Evolutionary conservation across 306 rosid genomes (phyloP).

Genomic region (Astragalus glycyphyllos): DNA sequence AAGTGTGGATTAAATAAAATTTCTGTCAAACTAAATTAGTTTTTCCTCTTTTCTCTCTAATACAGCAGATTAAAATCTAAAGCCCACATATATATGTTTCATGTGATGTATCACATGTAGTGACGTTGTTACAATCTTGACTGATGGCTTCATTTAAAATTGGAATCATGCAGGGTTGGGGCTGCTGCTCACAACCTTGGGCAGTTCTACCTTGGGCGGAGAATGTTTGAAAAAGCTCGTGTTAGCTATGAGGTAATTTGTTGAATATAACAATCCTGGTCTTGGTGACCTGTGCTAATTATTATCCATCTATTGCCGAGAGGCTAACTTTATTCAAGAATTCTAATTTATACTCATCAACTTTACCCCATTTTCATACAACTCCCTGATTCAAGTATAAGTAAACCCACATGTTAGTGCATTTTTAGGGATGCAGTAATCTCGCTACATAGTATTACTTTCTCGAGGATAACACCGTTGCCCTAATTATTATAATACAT

Average conservation of each 20-base stretch:
- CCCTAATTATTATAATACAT: neutral
- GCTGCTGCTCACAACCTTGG: constrained; percentile 90
- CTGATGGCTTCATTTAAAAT: constrained; percentile 29
- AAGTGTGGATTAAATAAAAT: constrained; percentile 17
- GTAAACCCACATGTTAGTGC: neutral
- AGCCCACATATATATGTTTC: neutral
- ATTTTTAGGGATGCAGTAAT: constrained; percentile 20
- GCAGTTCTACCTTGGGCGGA: constrained; percentile 74
- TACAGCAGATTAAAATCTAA: neutral
- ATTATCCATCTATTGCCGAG: neutral
- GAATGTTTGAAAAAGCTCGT: constrained; percentile 73
- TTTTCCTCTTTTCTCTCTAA: constrained; percentile 20
- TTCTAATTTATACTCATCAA: constrained; percentile 15
- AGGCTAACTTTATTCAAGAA: constrained; percentile 22
- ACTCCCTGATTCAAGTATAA: neutral
- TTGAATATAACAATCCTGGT: constrained; percentile 10
- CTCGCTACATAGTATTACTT: neutral
- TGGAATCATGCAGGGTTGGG: constrained; percentile 66
- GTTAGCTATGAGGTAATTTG: constrained; percentile 70
- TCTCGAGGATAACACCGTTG: constrained; percentile 20
- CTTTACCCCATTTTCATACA: constrained; percentile 14
- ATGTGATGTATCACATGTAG: neutral
- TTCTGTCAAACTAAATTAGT: neutral
- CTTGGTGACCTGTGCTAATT: constrained; percentile 12
- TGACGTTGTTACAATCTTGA: neutral